These are phyloP conservation scores for Anaeramoeba flamelloides DNA, from an alignment of 78 protist genomes.

Conservation along the genomic window DNA sequence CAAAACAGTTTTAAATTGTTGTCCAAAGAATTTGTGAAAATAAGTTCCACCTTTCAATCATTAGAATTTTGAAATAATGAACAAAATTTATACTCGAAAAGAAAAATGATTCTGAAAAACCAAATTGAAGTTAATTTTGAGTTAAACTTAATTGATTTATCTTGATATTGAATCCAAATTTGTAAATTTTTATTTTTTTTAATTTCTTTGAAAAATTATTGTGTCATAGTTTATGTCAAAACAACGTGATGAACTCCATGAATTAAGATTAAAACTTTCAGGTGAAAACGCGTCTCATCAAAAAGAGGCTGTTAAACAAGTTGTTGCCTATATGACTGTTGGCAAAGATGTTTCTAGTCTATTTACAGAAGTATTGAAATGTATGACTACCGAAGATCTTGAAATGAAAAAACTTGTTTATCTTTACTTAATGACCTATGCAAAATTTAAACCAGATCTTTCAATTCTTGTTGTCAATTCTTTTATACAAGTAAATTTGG, in stretches of 20 bases:
- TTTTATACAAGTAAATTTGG: slow-evolving; percentile 56
- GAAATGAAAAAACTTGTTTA: slow-evolving; percentile 95
- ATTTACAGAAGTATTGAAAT: background rate
- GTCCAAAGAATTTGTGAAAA: too few relatives aligned
- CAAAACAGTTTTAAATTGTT: too few relatives aligned
- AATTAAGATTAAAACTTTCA: slow-evolving; percentile 31
- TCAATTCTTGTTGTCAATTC: slow-evolving; percentile 93
- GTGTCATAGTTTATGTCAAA: too few relatives aligned
- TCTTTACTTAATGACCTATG: slow-evolving; percentile 92
- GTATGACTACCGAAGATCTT: slow-evolving; percentile 34
- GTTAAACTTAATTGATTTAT: too few relatives aligned
- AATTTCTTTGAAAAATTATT: too few relatives aligned
- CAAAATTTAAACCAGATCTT: slow-evolving; percentile 86
- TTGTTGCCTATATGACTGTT: slow-evolving; percentile 94
- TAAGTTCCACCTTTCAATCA: too few relatives aligned
- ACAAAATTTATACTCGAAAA: too few relatives aligned
- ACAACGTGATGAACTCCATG: slow-evolving; percentile 45
- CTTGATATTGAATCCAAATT: too few relatives aligned
- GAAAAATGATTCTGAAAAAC: too few relatives aligned
- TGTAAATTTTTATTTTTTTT: too few relatives aligned
- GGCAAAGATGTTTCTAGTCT: slow-evolving; percentile 82
- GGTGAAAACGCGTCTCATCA: slow-evolving; percentile 25
- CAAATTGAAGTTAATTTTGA: too few relatives aligned
- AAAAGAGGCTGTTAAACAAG: slow-evolving; percentile 88
- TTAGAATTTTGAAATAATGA: too few relatives aligned